phyloP scores from a whole-genome alignment of 805 yeast genomes.

The Suhomyces sp. region DNA sequence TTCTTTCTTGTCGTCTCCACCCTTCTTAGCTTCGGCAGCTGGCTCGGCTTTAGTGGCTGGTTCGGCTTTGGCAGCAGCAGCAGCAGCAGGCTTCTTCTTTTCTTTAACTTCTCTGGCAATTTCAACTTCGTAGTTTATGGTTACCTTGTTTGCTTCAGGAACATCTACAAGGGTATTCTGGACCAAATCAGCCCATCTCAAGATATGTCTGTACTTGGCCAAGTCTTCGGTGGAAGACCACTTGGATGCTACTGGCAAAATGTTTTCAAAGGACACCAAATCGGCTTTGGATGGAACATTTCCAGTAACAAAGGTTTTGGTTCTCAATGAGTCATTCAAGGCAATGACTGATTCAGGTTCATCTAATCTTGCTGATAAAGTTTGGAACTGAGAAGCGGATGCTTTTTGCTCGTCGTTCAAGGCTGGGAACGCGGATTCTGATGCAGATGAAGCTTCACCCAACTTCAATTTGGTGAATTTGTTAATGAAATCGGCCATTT shows the following conservation, averaged over 20 bases:
- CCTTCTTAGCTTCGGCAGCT: constrained; percentile 9
- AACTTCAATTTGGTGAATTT: constrained; percentile 31
- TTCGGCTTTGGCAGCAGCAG: constrained; percentile 40
- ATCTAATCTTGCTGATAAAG: constrained; percentile 59
- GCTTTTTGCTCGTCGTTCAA: constrained; percentile 57
- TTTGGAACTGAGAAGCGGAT: constrained; percentile 71
- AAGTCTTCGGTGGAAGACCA: constrained; percentile 55
- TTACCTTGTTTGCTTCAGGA: constrained; percentile 51
- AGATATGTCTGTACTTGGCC: constrained; percentile 71
- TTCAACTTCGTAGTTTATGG: constrained; percentile 56
- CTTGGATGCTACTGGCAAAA: constrained; percentile 55
- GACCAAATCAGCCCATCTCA: constrained; percentile 89
- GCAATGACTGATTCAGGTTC: constrained; percentile 42
- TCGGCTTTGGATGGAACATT: constrained; percentile 69
- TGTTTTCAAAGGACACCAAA: constrained; percentile 61
- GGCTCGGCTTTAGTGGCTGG: constrained; percentile 41
- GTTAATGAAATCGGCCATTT: constrained; percentile 29
- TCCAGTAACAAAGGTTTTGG: constrained; percentile 69
- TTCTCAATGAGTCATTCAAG: constrained; percentile 68
- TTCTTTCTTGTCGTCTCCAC: constrained; percentile 18
- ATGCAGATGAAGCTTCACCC: constrained; percentile 20
- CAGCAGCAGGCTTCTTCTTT: constrained; percentile 46
- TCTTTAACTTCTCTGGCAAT: constrained; percentile 75
- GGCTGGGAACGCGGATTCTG: constrained; percentile 23
- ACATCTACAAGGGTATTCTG: constrained; percentile 65